These are phyloP conservation scores for Wickerhamiella australiensis DNA, from an alignment of 805 yeast species.

Conservation along the genomic window DNA sequence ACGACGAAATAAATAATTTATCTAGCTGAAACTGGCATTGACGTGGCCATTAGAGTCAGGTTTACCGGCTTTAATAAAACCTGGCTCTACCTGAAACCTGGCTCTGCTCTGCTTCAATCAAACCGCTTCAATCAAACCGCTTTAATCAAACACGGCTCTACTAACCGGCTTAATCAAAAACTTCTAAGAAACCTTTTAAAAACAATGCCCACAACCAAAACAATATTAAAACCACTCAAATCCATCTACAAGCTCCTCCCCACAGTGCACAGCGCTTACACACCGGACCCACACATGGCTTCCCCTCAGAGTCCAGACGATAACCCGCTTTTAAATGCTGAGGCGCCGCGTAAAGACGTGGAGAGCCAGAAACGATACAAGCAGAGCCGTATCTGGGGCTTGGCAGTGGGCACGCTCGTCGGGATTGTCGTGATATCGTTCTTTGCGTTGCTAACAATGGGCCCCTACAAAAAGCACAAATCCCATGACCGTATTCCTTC, in stretches of 20 bases:
- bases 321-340: neutral
- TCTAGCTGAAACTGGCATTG: neutral
- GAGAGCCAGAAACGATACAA: neutral
- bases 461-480: neutral
- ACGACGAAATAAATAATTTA: neutral
- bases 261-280: neutral
- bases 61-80: too few relatives aligned
- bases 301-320: conserved; percentile 1
- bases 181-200: too few relatives aligned
- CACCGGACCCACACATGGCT: conserved; percentile 6
- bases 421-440: neutral
- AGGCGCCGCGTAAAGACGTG: neutral
- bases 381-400: conserved; percentile 1
- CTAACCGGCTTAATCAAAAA: too few relatives aligned
- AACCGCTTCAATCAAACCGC: too few relatives aligned
- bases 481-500: conserved; percentile 7
- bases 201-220: too few relatives aligned
- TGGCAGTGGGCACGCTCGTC: conserved; percentile 2
- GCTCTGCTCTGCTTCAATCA: too few relatives aligned
- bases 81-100: too few relatives aligned
- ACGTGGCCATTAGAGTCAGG: too few relatives aligned
- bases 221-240: neutral
- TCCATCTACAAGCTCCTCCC: neutral
- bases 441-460: neutral
- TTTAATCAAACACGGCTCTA: too few relatives aligned